Percentiles rank a stretch among this genome's conserved stretches.
Evolutionary conservation across 176 grass and related monocot species (phyloP).

Genomic region (Raddia guianensis): DNA sequence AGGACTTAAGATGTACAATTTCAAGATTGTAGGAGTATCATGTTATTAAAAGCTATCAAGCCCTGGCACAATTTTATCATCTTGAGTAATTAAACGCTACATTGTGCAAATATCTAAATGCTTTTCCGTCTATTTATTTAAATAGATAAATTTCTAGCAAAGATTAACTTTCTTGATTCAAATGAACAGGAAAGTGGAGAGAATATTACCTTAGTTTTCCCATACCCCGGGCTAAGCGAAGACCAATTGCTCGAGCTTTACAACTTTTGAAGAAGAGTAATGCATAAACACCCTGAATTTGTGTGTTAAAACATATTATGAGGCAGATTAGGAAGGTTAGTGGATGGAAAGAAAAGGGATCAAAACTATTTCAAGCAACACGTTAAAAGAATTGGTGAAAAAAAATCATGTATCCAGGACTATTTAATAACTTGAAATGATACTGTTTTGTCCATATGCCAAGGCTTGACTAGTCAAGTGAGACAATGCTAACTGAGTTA

Average conservation of each 20-base stretch:
- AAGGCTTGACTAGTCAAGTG: conserved; percentile 25
- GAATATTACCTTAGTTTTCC: conserved; percentile 76
- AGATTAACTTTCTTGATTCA: conserved; percentile 7
- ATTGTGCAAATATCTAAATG: neutral
- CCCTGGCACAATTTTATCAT: conserved; percentile 3
- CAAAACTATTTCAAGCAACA: conserved; percentile 4
- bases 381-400: conserved; percentile 18
- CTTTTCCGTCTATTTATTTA: neutral
- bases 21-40: neutral
- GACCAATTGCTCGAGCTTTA: conserved; percentile 83
- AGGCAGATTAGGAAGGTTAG: conserved; percentile 21
- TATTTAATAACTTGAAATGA: conserved; percentile 13
- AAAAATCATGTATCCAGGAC: neutral
- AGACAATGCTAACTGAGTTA: conserved; percentile 11
- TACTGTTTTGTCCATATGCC: conserved; percentile 19
- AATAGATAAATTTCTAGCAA: neutral
- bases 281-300: conserved; percentile 84
- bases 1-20: conserved; percentile 26
- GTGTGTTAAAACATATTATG: conserved; percentile 29
- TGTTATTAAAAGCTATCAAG: conserved; percentile 14
- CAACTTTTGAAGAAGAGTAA: conserved; percentile 83
- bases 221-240: conserved; percentile 90
- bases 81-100: neutral
- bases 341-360: neutral
- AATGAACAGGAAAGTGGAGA: conserved; percentile 11